These are phyloP conservation scores for Aspergillus sclerotioniger DNA, from an alignment of 495 filamentous ascomycete species.

Conservation along the genomic window DNA sequence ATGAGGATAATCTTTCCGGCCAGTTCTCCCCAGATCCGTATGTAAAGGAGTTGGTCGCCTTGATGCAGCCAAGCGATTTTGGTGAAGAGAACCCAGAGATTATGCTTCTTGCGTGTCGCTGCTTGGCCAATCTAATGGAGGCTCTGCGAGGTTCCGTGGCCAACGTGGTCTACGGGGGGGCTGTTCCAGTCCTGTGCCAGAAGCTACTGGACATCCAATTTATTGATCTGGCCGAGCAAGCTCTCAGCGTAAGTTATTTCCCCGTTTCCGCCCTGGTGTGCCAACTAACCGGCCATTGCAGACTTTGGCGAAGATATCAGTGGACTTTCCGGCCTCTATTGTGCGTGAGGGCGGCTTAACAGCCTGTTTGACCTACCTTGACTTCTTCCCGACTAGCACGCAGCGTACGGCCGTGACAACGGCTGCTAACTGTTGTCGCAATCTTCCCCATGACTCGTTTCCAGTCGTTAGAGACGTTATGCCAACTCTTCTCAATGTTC, in stretches of 20 bases:
- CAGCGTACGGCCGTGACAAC: constrained; percentile 96
- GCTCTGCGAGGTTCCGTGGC: constrained; percentile 88
- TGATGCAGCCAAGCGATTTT: constrained; percentile 88
- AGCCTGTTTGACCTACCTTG: constrained; percentile 89
- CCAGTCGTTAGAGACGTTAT: constrained; percentile 87
- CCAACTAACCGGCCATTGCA: constrained; percentile 29
- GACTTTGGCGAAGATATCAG: constrained; percentile 95
- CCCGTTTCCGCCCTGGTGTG: not conserved
- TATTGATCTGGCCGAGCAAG: constrained; percentile 97
- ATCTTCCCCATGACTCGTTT: constrained; percentile 91
- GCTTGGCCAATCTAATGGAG: constrained; percentile 97
- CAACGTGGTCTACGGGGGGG: constrained; percentile 93
- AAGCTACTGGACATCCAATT: constrained; percentile 93
- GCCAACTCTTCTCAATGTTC: constrained; percentile 86
- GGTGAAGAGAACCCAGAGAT: constrained; percentile 95
- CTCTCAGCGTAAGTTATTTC: constrained; percentile 67
- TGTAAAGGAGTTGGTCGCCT: constrained; percentile 85
- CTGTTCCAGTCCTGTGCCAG: constrained; percentile 88
- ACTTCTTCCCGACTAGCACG: constrained; percentile 97
- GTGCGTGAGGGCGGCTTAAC: constrained; percentile 94
- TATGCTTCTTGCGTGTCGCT: constrained; percentile 95
- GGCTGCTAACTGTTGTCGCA: constrained; percentile 96
- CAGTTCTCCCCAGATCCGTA: constrained; percentile 93
- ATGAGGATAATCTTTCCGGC: constrained; percentile 93
- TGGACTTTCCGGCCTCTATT: constrained; percentile 93